Evolutionary conservation across 805 yeast species (phyloP).

Genomic region (Candida oleophila): DNA sequence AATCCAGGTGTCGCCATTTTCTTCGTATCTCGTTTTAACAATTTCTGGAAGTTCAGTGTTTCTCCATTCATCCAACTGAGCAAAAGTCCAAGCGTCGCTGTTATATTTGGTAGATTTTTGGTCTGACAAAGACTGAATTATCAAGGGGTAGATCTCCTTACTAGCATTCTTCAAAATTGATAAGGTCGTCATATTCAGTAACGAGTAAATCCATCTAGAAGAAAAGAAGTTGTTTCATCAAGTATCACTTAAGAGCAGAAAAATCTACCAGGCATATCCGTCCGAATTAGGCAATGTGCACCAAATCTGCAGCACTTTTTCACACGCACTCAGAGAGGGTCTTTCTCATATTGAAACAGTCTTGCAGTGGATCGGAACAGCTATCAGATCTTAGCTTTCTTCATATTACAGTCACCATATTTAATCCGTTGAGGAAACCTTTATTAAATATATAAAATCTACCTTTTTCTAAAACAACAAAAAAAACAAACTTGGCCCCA

Average conservation of each 20-base stretch:
- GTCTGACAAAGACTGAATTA: conserved; percentile 26
- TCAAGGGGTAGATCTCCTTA: conserved; percentile 22
- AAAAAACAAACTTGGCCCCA: conserved; percentile 14
- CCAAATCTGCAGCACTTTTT: not conserved
- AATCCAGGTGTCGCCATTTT: conserved; percentile 22
- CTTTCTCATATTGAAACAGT: too few species aligned
- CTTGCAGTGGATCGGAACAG: too few species aligned
- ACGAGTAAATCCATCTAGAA: not conserved
- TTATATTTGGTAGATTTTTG: conserved; percentile 25
- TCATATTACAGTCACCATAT: too few species aligned
- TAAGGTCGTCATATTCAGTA: not conserved
- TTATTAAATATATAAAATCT: conserved; percentile 25
- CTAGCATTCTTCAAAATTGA: conserved; percentile 14
- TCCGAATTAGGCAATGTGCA: not conserved
- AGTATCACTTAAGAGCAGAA: not conserved
- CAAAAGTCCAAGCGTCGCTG: conserved; percentile 23
- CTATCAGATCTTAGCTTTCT: too few species aligned
- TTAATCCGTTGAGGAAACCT: conserved; percentile 43
- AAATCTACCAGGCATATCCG: not conserved
- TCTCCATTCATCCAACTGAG: conserved; percentile 41
- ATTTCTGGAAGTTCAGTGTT: conserved; percentile 24
- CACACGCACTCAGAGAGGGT: too few species aligned
- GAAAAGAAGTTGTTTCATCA: not conserved
- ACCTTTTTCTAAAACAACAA: conserved; percentile 23
- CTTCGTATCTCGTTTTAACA: conserved; percentile 21